Evolutionary conservation across 306 rosid species (phyloP).

Genomic region (Erythrophleum fordii): DNA sequence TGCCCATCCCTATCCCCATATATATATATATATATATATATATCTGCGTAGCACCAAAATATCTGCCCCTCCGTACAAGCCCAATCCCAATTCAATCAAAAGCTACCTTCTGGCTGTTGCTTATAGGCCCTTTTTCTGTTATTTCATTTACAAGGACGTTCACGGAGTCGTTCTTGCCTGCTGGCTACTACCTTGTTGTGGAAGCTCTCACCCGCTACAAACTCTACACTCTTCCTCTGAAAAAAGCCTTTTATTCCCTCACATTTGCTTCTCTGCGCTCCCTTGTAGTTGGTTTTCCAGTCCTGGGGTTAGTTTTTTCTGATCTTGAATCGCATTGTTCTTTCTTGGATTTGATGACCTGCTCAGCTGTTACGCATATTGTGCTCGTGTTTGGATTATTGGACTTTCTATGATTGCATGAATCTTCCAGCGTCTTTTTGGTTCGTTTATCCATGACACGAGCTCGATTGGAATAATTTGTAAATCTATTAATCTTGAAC

Average conservation of each 20-base stretch:
- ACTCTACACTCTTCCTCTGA: neutral
- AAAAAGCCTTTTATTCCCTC: neutral
- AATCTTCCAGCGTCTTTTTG: neutral
- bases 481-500: constrained; percentile 9
- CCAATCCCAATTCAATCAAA: neutral
- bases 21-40: too few species aligned
- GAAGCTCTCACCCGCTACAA: neutral
- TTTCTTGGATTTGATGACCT: neutral
- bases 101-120: neutral
- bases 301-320: constrained; percentile 30
- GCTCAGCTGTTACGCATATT: neutral
- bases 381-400: neutral
- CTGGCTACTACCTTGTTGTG: neutral
- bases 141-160: neutral
- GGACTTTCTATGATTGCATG: neutral
- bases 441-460: neutral
- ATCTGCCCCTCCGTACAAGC: neutral
- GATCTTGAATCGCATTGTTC: neutral
- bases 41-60: neutral
- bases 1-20: neutral
- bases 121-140: neutral
- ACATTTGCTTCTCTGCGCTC: neutral
- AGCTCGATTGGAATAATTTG: neutral
- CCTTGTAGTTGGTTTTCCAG: neutral
- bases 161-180: neutral